Percentiles rank a stretch among this genome's conserved stretches.
These are phyloP conservation scores for Lathyrus oleraceus DNA, from an alignment of 306 rosid species.

Conservation along the genomic window DNA sequence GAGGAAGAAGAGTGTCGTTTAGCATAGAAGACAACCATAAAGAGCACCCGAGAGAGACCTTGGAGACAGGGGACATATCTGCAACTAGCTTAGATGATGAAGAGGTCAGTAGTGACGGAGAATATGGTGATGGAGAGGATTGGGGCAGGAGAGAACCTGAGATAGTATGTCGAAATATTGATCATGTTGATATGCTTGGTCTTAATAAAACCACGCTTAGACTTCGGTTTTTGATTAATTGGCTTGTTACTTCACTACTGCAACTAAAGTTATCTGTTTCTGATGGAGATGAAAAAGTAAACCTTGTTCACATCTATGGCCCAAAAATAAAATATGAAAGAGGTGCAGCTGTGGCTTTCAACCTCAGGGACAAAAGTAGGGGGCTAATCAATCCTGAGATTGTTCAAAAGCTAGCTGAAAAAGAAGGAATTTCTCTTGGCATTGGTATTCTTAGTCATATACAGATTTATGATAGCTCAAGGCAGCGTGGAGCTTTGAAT, in stretches of 20 bases:
- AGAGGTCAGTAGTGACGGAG: constrained; percentile 75
- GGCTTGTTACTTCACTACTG: constrained; percentile 90
- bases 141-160: constrained; percentile 74
- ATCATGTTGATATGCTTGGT: constrained; percentile 83
- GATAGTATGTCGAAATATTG: constrained; percentile 73
- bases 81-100: constrained; percentile 74
- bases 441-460: constrained; percentile 88
- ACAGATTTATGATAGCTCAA: constrained; percentile 58
- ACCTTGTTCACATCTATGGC: constrained; percentile 83
- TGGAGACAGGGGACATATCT: constrained; percentile 67
- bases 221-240: constrained; percentile 84
- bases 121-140: constrained; percentile 64
- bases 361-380: constrained; percentile 63
- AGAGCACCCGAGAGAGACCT: constrained; percentile 48
- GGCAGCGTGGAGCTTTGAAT: constrained; percentile 50
- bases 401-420: constrained; percentile 92
- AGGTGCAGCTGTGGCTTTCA: constrained; percentile 97
- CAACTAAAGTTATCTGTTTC: constrained; percentile 67
- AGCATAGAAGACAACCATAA: constrained; percentile 72
- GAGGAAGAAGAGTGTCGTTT: constrained; percentile 81
- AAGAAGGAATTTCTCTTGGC: constrained; percentile 86
- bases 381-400: constrained; percentile 82
- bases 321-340: constrained; percentile 95
- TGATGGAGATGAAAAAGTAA: constrained; percentile 48
- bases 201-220: constrained; percentile 85